Conservation (phyloP, 805 yeast species). For the Monosporozyma yasuniensis region DNA sequence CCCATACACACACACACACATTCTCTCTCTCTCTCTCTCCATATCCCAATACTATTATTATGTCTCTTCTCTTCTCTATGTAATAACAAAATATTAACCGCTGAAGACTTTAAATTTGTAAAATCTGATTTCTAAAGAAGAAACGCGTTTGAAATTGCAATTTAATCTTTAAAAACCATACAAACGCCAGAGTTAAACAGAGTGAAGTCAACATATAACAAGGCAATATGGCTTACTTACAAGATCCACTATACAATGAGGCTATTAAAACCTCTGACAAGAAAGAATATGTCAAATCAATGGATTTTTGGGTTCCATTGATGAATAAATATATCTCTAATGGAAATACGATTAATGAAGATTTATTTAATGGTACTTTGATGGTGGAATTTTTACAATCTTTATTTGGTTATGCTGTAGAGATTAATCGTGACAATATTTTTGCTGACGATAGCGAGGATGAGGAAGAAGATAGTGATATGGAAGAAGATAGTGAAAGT, state of each 20-base stretch:
- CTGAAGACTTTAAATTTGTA: not conserved
- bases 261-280: not conserved
- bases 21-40: too few species aligned
- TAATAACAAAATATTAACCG: not conserved
- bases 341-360: not conserved
- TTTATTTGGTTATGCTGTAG: constrained; percentile 6
- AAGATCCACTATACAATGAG: not conserved
- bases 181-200: not conserved
- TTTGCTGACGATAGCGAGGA: constrained; percentile 8
- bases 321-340: not conserved
- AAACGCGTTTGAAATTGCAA: not conserved
- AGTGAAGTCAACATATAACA: not conserved
- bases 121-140: not conserved
- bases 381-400: constrained; percentile 5
- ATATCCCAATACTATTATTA: too few species aligned
- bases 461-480: constrained; percentile 15
- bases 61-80: too few species aligned
- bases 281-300: not conserved
- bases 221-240: not conserved
- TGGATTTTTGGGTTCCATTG: constrained; percentile 1
- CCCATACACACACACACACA: too few species aligned
- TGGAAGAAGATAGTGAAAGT: constrained; percentile 23
- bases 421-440: constrained; percentile 8
- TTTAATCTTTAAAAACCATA: not conserved
- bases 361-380: not conserved